phyloP scores from a whole-genome alignment of 1,284 basidiomycete genomes.

The Agroathelia rolfsii region DNA sequence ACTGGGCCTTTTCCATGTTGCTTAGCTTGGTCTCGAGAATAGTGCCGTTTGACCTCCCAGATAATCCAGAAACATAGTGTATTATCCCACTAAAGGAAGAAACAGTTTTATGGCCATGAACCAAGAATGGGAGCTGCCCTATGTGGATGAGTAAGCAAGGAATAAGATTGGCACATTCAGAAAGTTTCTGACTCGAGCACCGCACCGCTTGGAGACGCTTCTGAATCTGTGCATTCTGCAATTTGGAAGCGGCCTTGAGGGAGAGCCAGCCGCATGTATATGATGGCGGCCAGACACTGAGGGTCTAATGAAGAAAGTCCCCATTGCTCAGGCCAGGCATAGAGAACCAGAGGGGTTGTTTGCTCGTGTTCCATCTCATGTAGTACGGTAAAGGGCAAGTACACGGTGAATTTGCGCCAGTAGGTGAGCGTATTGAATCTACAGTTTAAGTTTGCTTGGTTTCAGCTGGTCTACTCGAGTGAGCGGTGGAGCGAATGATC shows the following conservation, averaged over 20 bases:
- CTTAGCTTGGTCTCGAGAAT: constrained; percentile 38
- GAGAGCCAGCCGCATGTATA: constrained; percentile 56
- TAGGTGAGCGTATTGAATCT: too few species aligned
- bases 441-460: too few species aligned
- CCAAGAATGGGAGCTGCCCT: constrained; percentile 67
- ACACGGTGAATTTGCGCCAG: too few species aligned
- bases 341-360: constrained; percentile 27
- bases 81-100: constrained; percentile 51
- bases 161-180: neutral
- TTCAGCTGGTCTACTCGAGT: too few species aligned
- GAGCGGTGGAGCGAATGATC: too few species aligned
- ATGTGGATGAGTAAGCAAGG: constrained; percentile 3
- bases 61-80: constrained; percentile 45
- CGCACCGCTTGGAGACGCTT: constrained; percentile 69
- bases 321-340: constrained; percentile 64
- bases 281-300: constrained; percentile 48
- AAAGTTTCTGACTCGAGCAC: constrained; percentile 16
- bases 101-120: constrained; percentile 41
- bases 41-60: constrained; percentile 21
- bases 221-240: constrained; percentile 54
- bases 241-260: constrained; percentile 57
- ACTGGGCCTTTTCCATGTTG: constrained; percentile 37
- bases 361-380: too few species aligned
- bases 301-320: constrained; percentile 57
- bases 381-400: too few species aligned